phyloP scores from a whole-genome alignment of 306 rosid genomes.

The Aeschynomene evenia region DNA sequence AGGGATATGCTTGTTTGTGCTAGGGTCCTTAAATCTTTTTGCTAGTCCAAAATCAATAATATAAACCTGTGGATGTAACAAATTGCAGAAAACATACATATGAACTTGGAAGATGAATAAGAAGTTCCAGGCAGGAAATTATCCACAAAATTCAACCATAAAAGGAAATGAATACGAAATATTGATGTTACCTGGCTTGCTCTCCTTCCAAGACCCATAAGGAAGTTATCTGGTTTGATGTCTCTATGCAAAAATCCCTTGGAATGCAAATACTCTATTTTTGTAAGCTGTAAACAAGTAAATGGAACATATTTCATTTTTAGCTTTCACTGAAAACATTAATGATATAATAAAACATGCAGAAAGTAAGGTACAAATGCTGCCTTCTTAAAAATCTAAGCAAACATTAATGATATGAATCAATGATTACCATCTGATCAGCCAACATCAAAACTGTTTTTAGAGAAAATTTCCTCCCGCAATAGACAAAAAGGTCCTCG shows the following conservation, averaged over 20 bases:
- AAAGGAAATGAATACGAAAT: conserved; percentile 13
- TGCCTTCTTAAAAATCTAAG: conserved; percentile 23
- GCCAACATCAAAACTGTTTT: conserved; percentile 92
- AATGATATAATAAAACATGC: neutral
- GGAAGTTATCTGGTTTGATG: conserved; percentile 96
- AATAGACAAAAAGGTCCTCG: conserved; percentile 89
- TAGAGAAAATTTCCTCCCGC: conserved; percentile 81
- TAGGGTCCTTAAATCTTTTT: conserved; percentile 70
- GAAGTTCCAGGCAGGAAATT: conserved; percentile 17
- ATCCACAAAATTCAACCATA: neutral
- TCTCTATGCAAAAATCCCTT: conserved; percentile 92
- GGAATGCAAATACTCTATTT: conserved; percentile 65
- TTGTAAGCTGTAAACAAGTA: conserved; percentile 48
- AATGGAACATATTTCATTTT: conserved; percentile 24
- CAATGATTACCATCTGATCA: conserved; percentile 80
- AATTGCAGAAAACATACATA: conserved; percentile 20
- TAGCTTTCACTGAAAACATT: neutral
- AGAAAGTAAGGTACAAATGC: neutral
- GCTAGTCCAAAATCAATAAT: conserved; percentile 84
- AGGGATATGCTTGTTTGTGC: conserved; percentile 65
- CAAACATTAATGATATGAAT: neutral
- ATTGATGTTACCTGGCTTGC: conserved; percentile 68
- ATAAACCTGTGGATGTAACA: conserved; percentile 53
- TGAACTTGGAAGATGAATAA: conserved; percentile 9
- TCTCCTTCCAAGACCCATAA: conserved; percentile 93